phyloP scores from a whole-genome alignment of 495 filamentous ascomycete genomes.

The Talaromyces nanjingensis region DNA sequence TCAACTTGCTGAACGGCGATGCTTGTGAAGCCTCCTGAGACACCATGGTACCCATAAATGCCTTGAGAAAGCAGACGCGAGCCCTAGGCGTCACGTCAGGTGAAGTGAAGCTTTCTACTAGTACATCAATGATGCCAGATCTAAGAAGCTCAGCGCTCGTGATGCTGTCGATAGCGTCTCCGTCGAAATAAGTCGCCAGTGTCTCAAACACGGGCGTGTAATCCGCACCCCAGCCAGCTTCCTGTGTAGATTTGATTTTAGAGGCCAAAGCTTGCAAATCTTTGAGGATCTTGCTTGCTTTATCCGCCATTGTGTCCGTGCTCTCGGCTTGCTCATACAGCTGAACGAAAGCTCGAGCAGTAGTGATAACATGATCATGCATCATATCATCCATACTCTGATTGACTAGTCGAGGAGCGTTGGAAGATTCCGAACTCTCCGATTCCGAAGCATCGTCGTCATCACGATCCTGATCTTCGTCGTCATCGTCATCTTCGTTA shows the following conservation, averaged over 20 bases:
- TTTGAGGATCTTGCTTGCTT: conserved; percentile 66
- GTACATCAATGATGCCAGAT: conserved; percentile 76
- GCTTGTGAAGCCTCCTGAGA: conserved; percentile 54
- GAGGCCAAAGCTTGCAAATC: conserved; percentile 64
- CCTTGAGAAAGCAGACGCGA: conserved; percentile 77
- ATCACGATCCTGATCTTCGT: conserved; percentile 51
- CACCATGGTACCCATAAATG: conserved; percentile 80
- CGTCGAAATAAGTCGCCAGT: conserved; percentile 82
- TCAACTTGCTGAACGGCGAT: conserved; percentile 81
- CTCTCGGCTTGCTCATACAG: conserved; percentile 71
- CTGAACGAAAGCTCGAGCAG: conserved; percentile 77
- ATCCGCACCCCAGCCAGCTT: conserved; percentile 39
- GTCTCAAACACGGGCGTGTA: conserved; percentile 63
- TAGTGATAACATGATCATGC: conserved; percentile 64
- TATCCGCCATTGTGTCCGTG: conserved; percentile 61
- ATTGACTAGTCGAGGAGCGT: conserved; percentile 32
- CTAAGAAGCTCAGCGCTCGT: conserved; percentile 94
- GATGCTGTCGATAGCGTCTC: conserved; percentile 81
- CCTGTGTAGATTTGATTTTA: conserved; percentile 64
- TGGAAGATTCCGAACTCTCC: conserved; percentile 52
- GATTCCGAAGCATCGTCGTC: conserved; percentile 63
- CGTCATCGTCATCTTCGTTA: conserved; percentile 54
- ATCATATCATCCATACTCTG: conserved; percentile 52
- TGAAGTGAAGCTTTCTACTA: conserved; percentile 70
- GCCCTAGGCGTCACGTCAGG: conserved; percentile 43